These are phyloP conservation scores for Pseudogymnoascus sp. DNA, from an alignment of 2,329 filamentous ascomycete genomes.

Conservation along the genomic window DNA sequence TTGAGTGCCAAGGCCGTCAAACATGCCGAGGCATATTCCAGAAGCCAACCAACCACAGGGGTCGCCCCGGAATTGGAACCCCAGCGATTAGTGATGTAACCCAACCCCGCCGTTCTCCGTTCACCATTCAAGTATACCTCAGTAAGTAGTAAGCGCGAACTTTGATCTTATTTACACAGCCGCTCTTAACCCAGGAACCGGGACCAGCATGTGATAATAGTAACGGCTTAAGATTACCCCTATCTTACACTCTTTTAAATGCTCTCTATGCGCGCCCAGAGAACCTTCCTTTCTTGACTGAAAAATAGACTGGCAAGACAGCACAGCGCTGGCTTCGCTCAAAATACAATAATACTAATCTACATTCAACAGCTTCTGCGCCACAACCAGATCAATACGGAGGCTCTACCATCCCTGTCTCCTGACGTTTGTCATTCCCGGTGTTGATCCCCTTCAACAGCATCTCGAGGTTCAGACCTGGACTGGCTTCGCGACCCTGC, in stretches of 20 bases:
- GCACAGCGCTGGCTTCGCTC: constrained; percentile 6
- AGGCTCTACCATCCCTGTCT: constrained; percentile 1
- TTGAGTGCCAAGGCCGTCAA: constrained; percentile 1
- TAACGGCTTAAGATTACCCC: constrained; percentile 1
- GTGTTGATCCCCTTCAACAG: constrained; percentile 31
- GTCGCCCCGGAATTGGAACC: not conserved
- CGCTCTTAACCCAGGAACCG: not conserved
- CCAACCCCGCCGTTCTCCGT: not conserved
- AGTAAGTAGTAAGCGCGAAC: not conserved
- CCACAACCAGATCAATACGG: not conserved
- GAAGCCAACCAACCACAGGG: not conserved
- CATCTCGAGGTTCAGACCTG: constrained; percentile 27
- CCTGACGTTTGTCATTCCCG: constrained; percentile 13
- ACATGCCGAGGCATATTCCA: not conserved
- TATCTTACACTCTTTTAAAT: constrained; percentile 6
- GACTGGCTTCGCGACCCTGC: not conserved
- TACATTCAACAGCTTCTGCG: not conserved
- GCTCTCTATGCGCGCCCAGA: not conserved
- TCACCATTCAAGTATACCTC: not conserved
- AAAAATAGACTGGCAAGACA: not conserved
- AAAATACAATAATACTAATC: constrained; percentile 6
- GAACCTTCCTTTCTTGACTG: not conserved
- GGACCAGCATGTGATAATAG: constrained; percentile 4
- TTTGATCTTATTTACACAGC: not conserved
- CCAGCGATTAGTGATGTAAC: not conserved